Conservation (phyloP, 495 filamentous ascomycete genomes). For the Pseudoneurospora amorphoporcata region DNA sequence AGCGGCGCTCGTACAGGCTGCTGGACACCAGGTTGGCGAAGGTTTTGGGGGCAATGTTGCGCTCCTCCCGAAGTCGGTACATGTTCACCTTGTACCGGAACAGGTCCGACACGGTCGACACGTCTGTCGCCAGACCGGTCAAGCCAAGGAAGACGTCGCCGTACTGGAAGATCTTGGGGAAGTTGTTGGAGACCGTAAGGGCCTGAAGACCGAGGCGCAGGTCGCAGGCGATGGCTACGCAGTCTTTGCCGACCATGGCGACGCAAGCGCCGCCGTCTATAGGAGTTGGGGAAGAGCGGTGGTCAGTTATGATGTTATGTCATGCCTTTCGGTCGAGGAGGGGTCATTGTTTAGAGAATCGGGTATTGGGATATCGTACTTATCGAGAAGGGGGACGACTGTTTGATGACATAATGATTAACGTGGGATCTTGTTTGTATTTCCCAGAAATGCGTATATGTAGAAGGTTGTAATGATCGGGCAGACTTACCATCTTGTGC, state of each 20-base stretch:
- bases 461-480: background rate
- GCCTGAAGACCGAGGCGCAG: constrained; percentile 94
- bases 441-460: background rate
- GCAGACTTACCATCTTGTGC: constrained; percentile 16
- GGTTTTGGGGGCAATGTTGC: constrained; percentile 84
- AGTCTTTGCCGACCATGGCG: constrained; percentile 98
- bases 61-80: constrained; percentile 97
- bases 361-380: constrained; percentile 44
- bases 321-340: background rate
- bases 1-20: constrained; percentile 84
- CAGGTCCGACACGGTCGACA: constrained; percentile 87
- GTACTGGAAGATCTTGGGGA: constrained; percentile 99
- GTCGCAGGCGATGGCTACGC: constrained; percentile 97
- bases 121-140: constrained; percentile 92
- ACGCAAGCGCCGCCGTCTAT: constrained; percentile 92
- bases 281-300: background rate
- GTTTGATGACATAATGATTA: constrained; percentile 7
- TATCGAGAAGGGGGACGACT: constrained; percentile 81
- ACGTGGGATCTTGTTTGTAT: background rate
- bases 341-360: background rate
- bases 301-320: constrained; percentile 5
- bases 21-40: constrained; percentile 91
- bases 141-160: constrained; percentile 94
- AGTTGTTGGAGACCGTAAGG: constrained; percentile 97
- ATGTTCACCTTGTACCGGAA: constrained; percentile 99